These are phyloP conservation scores for Aurinia saxatilis DNA, from an alignment of 345 rosid genomes.

Conservation along the genomic window DNA sequence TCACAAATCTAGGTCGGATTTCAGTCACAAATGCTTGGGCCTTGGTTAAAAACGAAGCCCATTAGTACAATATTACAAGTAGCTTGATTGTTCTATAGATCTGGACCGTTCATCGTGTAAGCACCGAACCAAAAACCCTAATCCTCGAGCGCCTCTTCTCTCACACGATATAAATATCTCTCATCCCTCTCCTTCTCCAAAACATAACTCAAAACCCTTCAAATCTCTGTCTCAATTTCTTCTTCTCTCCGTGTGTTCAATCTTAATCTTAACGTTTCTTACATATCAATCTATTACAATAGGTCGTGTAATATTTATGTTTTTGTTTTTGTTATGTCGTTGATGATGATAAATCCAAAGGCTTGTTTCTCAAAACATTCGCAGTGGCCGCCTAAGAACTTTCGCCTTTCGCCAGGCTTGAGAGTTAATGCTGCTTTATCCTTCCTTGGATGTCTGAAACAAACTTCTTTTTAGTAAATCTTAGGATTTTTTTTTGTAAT, in stretches of 20 bases:
- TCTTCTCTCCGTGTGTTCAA: background rate
- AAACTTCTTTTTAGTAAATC: background rate
- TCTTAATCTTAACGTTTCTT: background rate
- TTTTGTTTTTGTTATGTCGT: background rate
- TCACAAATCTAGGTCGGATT: background rate
- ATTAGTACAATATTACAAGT: background rate
- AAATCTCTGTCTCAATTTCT: background rate
- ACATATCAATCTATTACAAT: no score
- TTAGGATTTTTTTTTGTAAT: background rate
- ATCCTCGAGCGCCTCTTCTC: constrained; percentile 17
- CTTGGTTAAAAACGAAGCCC: background rate
- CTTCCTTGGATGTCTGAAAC: constrained; percentile 32
- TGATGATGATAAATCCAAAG: constrained; percentile 39
- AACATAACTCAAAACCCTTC: background rate
- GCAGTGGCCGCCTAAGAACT: constrained; percentile 61
- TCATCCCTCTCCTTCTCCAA: background rate
- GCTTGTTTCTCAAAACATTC: constrained; percentile 80
- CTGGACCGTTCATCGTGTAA: constrained; percentile 12
- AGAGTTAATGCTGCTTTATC: constrained; percentile 23
- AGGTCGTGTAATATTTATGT: no score
- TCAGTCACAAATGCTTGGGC: background rate
- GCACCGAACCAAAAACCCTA: no score
- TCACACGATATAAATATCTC: background rate
- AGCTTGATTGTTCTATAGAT: constrained; percentile 20
- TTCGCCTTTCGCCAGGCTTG: constrained; percentile 29